phyloP scores from a whole-genome alignment of 2,329 filamentous ascomycete species.

The Talaromyces sp. region DNA sequence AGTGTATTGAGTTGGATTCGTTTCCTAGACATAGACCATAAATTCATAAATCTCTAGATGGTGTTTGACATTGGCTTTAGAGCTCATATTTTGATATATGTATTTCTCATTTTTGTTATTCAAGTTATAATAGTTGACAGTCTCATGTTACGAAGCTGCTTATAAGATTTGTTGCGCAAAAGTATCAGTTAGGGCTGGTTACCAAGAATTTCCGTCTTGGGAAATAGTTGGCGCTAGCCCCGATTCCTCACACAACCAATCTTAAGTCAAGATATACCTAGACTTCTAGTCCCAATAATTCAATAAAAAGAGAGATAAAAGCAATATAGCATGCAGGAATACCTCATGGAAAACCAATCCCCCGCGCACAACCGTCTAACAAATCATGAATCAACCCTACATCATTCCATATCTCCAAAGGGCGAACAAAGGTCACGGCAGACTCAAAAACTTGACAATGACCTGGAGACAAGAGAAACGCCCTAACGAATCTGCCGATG shows the following conservation, averaged over 20 bases:
- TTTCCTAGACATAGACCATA: background rate
- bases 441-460: too few relatives aligned
- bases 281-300: background rate
- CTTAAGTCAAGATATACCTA: background rate
- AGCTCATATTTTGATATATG: background rate
- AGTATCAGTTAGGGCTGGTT: background rate
- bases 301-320: background rate
- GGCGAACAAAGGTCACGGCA: too few relatives aligned
- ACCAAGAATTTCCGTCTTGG: background rate
- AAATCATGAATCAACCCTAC: too few relatives aligned
- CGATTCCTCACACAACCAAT: background rate
- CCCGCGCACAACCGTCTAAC: too few relatives aligned
- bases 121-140: background rate
- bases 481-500: too few relatives aligned
- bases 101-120: background rate
- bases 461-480: too few relatives aligned
- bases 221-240: background rate
- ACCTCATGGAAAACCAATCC: too few relatives aligned
- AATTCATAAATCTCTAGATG: background rate
- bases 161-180: background rate
- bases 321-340: background rate
- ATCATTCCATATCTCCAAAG: too few relatives aligned
- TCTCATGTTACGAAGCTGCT: background rate
- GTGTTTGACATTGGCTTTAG: background rate
- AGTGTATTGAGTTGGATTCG: slow-evolving; percentile 2